These are phyloP conservation scores for Tetraselmis chui DNA, from an alignment of 139 green algal species.

Conservation along the genomic window DNA sequence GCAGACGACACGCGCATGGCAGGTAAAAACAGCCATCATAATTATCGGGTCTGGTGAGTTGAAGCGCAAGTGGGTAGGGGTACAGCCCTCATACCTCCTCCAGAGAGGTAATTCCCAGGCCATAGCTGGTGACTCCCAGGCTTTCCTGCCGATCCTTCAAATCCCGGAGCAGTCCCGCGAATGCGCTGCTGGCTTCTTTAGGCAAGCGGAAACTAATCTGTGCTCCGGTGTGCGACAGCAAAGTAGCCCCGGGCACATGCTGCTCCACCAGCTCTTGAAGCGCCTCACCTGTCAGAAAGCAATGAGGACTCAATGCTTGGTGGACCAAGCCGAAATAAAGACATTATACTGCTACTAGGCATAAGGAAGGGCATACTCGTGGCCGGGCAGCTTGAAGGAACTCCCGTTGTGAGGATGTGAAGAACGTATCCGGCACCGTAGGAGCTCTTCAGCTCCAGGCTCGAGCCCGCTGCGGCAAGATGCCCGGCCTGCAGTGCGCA, in stretches of 20 bases:
- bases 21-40: too few relatives aligned
- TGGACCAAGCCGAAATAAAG: too few relatives aligned
- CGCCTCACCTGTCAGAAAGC: not conserved
- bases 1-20: too few relatives aligned
- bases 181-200: not conserved
- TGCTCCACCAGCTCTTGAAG: conserved; percentile 16
- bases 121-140: conserved; percentile 48
- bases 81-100: conserved; percentile 56
- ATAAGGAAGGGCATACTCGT: not conserved
- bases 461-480: conserved; percentile 57
- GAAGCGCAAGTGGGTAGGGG: too few relatives aligned
- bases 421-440: conserved; percentile 61
- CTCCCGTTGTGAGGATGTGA: conserved; percentile 48
- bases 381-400: not conserved
- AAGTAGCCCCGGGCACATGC: conserved; percentile 29
- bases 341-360: too few relatives aligned
- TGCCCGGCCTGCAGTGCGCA: too few relatives aligned
- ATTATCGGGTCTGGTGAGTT: too few relatives aligned
- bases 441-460: conserved; percentile 60
- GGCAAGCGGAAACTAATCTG: conserved; percentile 48
- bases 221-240: conserved; percentile 31
- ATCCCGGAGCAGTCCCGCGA: conserved; percentile 26
- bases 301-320: not conserved
- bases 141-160: conserved; percentile 26
- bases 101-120: conserved; percentile 63